Evolutionary conservation across 768 basidiomycete genomes (phyloP).

Genomic region (Macrocybe gigantea): DNA sequence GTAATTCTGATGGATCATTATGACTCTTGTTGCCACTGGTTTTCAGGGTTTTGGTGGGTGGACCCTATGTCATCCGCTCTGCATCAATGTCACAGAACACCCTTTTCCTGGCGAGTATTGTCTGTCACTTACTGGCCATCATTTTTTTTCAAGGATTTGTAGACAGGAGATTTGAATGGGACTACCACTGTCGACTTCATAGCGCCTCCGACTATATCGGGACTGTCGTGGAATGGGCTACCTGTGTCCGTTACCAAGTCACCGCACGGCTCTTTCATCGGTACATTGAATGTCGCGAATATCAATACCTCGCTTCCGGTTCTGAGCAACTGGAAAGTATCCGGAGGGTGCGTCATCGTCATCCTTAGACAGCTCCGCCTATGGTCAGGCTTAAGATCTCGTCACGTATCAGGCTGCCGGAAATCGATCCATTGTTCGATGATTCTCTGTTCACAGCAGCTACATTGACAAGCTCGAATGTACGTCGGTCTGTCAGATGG

Average conservation of each 20-base stretch:
- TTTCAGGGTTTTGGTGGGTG: constrained; percentile 38
- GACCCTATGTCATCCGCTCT: constrained; percentile 49
- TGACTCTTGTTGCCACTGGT: background rate
- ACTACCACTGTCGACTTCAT: constrained; percentile 39
- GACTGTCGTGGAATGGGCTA: constrained; percentile 36
- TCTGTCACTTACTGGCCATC: background rate
- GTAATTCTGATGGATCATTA: background rate
- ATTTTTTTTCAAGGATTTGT: background rate
- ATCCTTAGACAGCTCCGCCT: too few species aligned
- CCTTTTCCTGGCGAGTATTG: constrained; percentile 23
- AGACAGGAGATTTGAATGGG: constrained; percentile 46
- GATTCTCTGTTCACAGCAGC: constrained; percentile 42
- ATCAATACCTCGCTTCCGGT: constrained; percentile 24
- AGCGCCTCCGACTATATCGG: constrained; percentile 29
- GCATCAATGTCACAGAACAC: constrained; percentile 34
- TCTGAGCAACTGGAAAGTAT: constrained; percentile 39
- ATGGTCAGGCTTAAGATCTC: background rate
- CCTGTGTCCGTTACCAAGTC: constrained; percentile 18
- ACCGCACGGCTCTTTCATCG: constrained; percentile 23
- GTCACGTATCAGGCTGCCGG: constrained; percentile 35
- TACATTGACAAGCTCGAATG: constrained; percentile 38
- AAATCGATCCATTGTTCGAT: constrained; percentile 39
- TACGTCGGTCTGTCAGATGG: constrained; percentile 11
- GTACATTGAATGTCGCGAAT: constrained; percentile 10
- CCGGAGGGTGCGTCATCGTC: constrained; percentile 29